Conservation (phyloP, 1,139 yeast species). For the Suhomyces ambrosiae region DNA sequence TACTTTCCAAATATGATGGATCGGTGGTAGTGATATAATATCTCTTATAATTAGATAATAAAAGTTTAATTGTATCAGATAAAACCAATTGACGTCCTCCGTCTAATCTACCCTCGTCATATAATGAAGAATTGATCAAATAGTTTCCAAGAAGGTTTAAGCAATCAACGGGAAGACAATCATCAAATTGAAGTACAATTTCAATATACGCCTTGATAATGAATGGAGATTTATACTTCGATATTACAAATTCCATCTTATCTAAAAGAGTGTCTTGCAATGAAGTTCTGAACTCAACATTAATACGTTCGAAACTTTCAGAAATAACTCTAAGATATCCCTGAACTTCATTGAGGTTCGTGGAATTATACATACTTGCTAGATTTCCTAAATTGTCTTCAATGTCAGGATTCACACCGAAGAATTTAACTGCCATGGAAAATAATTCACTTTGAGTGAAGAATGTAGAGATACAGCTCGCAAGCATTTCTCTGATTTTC, state of each 20-base stretch:
- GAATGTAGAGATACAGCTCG: constrained; percentile 64
- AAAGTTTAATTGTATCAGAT: constrained; percentile 29
- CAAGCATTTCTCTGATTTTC: constrained; percentile 87
- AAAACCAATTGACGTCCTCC: constrained; percentile 51
- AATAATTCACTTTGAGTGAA: constrained; percentile 29
- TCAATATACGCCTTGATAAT: constrained; percentile 41
- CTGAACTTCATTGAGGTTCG: constrained; percentile 9
- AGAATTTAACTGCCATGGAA: constrained; percentile 8
- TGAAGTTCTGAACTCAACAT: not conserved
- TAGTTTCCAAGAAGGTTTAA: constrained; percentile 22
- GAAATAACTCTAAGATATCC: constrained; percentile 6
- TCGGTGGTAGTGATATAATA: not conserved
- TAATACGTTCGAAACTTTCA: constrained; percentile 3
- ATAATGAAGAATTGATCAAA: constrained; percentile 21
- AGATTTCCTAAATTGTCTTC: not conserved
- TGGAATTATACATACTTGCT: not conserved
- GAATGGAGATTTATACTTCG: constrained; percentile 3
- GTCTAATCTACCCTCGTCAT: constrained; percentile 21
- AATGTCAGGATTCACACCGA: not conserved
- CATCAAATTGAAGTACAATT: constrained; percentile 17
- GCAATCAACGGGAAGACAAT: constrained; percentile 2
- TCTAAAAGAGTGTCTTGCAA: not conserved
- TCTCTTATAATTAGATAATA: constrained; percentile 24
- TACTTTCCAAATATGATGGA: constrained; percentile 11
- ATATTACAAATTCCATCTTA: constrained; percentile 1